Conservation (phyloP, 768 basidiomycete species). For the Leccinum broughii region DNA sequence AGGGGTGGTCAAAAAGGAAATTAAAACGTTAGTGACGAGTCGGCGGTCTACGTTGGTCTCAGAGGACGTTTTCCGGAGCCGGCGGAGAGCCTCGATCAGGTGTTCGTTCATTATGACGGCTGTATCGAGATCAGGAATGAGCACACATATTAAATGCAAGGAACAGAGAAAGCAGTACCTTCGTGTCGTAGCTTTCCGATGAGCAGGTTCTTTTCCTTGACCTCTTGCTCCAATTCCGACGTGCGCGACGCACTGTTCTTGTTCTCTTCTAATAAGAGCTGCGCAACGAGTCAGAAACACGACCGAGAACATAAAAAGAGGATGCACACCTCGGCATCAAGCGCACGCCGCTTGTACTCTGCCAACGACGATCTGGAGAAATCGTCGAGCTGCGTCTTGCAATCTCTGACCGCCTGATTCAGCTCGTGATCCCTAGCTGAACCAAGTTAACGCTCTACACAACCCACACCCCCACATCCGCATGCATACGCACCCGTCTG, state of each 20-base stretch:
- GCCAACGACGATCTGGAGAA: too few species aligned
- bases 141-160: constrained; percentile 6
- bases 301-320: background rate
- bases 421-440: constrained; percentile 90
- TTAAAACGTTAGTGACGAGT: constrained; percentile 90
- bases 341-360: constrained; percentile 88
- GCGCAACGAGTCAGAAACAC: constrained; percentile 10
- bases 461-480: background rate
- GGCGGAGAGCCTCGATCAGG: constrained; percentile 94
- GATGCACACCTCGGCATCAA: constrained; percentile 77
- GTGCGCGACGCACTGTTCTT: constrained; percentile 64
- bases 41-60: constrained; percentile 90
- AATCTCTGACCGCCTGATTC: constrained; percentile 78
- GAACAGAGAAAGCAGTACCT: constrained; percentile 48
- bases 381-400: constrained; percentile 72
- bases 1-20: constrained; percentile 87
- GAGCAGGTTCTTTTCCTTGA: constrained; percentile 93
- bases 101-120: constrained; percentile 98
- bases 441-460: constrained; percentile 4
- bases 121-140: constrained; percentile 30
- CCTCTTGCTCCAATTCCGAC: constrained; percentile 78
- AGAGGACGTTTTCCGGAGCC: constrained; percentile 81
- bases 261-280: constrained; percentile 78
- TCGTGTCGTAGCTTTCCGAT: constrained; percentile 97
- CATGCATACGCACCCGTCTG: constrained; percentile 67